Percentiles rank a stretch among this genome's conserved stretches.
Conservation (phyloP, 202 grass and related monocot species). For the Cymbopogon flexuosus region DNA sequence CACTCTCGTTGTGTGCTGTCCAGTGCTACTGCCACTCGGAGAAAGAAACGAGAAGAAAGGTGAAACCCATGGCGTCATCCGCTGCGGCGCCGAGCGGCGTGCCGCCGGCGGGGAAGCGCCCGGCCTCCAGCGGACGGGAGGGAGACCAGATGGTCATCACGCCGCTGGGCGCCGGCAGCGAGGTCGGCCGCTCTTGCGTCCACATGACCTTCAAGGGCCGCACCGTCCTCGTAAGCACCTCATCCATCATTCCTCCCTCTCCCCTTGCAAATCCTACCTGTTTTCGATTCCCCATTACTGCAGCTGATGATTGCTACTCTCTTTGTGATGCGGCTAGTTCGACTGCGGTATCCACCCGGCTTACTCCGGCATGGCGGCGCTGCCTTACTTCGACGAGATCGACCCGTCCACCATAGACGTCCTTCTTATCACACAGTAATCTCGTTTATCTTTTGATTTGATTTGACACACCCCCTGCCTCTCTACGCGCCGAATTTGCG, state of each 20-base stretch:
- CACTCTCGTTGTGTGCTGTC: too few species aligned
- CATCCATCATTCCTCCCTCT: too few species aligned
- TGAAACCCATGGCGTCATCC: constrained; percentile 35
- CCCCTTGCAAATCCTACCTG: background rate
- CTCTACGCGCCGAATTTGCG: background rate
- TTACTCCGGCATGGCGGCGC: constrained; percentile 75
- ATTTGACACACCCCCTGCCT: background rate
- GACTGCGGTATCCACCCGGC: constrained; percentile 96
- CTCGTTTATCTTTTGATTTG: background rate
- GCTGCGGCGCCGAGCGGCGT: constrained; percentile 3
- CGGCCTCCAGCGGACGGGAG: constrained; percentile 42
- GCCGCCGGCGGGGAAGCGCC: constrained; percentile 36
- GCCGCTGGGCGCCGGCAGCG: constrained; percentile 50
- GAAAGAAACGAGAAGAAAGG: background rate
- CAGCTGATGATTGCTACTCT: background rate
- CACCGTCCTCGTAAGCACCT: constrained; percentile 54
- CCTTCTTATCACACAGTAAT: constrained; percentile 90
- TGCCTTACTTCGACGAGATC: constrained; percentile 97
- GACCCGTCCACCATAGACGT: constrained; percentile 85
- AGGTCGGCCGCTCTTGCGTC: constrained; percentile 95
- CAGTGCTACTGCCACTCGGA: background rate
- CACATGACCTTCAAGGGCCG: constrained; percentile 93
- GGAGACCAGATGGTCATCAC: constrained; percentile 70
- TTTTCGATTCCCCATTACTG: background rate
- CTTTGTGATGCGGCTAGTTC: constrained; percentile 38